These are phyloP conservation scores for Rubia occidens DNA, from an alignment of 305 asterid species.

Conservation along the genomic window DNA sequence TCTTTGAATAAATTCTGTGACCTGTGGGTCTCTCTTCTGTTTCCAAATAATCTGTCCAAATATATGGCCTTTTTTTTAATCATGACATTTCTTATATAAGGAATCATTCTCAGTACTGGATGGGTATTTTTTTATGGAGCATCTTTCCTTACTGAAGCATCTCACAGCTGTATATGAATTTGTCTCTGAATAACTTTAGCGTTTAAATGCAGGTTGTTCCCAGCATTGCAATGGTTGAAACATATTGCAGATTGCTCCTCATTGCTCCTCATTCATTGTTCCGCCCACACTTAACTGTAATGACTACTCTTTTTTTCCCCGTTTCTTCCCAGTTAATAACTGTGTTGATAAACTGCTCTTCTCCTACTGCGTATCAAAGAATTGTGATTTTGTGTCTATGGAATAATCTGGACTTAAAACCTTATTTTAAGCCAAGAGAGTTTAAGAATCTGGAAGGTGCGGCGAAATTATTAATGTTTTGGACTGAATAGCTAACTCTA, in stretches of 20 bases:
- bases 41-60: neutral
- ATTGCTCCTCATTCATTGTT: conserved; percentile 87
- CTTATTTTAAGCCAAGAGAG: neutral
- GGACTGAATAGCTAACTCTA: neutral
- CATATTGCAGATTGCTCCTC: conserved; percentile 82
- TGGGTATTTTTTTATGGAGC: neutral
- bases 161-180: neutral
- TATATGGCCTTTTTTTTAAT: neutral
- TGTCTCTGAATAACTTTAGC: conserved; percentile 7
- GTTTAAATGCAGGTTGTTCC: conserved; percentile 67
- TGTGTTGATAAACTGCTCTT: neutral
- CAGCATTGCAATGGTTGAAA: conserved; percentile 96
- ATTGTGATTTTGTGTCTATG: neutral
- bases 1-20: neutral
- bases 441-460: neutral
- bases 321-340: neutral
- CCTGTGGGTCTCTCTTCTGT: neutral
- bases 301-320: conserved; percentile 12
- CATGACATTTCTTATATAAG: neutral
- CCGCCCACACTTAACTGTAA: conserved; percentile 78
- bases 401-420: neutral
- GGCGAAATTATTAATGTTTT: neutral
- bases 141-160: neutral
- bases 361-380: neutral
- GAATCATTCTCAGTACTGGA: neutral